Conservation (phyloP, 1,139 yeast species). For the Taiozyma onychis region DNA sequence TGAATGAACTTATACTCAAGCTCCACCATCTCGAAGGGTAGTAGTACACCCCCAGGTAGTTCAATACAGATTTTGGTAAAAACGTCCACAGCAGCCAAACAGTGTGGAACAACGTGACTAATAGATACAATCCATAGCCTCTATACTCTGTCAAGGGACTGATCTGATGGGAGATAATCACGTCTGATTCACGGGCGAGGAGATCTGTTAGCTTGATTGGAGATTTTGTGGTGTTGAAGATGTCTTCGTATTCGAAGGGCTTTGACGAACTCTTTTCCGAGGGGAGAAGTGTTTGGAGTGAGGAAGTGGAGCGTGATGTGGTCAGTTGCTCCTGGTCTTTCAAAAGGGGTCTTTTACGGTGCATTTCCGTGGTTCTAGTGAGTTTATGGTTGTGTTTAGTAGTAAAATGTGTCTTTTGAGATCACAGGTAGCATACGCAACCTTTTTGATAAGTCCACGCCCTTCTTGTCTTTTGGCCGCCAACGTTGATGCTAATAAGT, state of each 20-base stretch:
- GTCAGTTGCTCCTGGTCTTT: neutral
- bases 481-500: too few relatives aligned
- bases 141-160: conserved; percentile 74
- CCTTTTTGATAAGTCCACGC: too few relatives aligned
- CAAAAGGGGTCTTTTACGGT: neutral
- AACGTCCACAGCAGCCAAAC: conserved; percentile 68
- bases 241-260: conserved; percentile 25
- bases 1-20: conserved; percentile 63
- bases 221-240: conserved; percentile 8
- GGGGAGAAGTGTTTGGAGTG: neutral
- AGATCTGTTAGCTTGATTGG: conserved; percentile 33
- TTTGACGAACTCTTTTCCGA: neutral
- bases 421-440: too few relatives aligned
- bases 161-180: conserved; percentile 56
- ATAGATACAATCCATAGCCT: conserved; percentile 74
- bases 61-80: conserved; percentile 50
- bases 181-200: conserved; percentile 74
- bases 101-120: conserved; percentile 45
- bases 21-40: conserved; percentile 92
- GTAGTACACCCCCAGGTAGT: conserved; percentile 54
- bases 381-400: too few relatives aligned
- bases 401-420: too few relatives aligned
- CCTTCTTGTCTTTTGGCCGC: too few relatives aligned
- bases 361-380: neutral
- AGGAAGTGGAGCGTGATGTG: neutral